Evolutionary conservation across 2,329 filamentous ascomycete species (phyloP).

Genomic region (Calonectria honghensis): DNA sequence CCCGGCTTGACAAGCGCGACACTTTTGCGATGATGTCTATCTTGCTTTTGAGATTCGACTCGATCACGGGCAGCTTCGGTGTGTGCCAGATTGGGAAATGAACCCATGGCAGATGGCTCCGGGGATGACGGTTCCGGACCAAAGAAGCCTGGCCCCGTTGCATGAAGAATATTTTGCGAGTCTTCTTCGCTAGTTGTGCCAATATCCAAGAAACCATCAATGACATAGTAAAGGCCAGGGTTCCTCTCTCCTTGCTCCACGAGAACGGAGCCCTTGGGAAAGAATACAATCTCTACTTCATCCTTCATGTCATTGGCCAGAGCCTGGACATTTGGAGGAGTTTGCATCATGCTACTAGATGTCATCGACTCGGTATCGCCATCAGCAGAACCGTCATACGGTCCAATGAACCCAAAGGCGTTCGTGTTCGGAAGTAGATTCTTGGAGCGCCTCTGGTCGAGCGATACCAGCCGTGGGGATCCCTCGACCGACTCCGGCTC

Average conservation of each 20-base stretch:
- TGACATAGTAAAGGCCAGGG: conserved; percentile 96
- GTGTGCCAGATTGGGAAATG: conserved; percentile 55
- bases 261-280: conserved; percentile 93
- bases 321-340: conserved; percentile 78
- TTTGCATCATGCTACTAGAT: conserved; percentile 78
- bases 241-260: conserved; percentile 99
- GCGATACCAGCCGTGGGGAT: conserved; percentile 89
- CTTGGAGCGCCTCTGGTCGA: conserved; percentile 87
- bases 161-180: conserved; percentile 59
- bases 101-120: conserved; percentile 51
- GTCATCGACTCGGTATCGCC: conserved; percentile 91
- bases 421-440: conserved; percentile 81
- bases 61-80: conserved; percentile 56
- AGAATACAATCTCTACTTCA: conserved; percentile 97
- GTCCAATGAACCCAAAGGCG: conserved; percentile 93
- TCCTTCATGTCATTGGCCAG: conserved; percentile 88
- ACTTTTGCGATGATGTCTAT: conserved; percentile 74
- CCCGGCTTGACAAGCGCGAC: conserved; percentile 96
- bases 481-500: conserved; percentile 86
- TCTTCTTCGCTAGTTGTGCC: conserved; percentile 77
- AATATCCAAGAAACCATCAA: conserved; percentile 97
- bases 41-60: conserved; percentile 66
- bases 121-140: conserved; percentile 45
- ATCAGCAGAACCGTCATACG: conserved; percentile 83
- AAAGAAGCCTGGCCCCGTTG: conserved; percentile 52